Evolutionary conservation across 1,284 basidiomycete genomes (phyloP), one percentile per base, ranked within the genome.

Genomic region (Afroboletus lepidellus): DNA sequence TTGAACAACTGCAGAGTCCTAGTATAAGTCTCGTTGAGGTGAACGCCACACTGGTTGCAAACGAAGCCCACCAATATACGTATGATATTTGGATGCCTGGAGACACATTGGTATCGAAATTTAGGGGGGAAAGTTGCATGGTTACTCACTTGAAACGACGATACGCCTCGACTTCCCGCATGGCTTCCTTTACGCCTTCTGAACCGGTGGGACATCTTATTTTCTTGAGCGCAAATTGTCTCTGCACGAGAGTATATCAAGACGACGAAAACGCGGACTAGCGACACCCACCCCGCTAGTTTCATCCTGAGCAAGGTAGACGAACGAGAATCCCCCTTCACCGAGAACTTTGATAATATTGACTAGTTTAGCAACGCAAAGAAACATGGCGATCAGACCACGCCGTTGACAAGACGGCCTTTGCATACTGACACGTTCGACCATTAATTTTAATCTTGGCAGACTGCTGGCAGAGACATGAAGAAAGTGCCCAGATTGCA

Each of bases 241-340:
- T 81, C 79, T 92, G 72, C 24, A 41, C 12, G 48, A 46, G 16
- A 24, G 23, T 29, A 23, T 21, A 50, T 54, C 36, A 52, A 37
- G 25, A 51, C 1, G 32, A 29, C 29, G 21, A 43, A 36, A 6
- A 11, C 13, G 11, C 1, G 34, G 27, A 34, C 20, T 27, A 25
- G 21, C 5, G 11, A 32, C 15, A 73, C 82, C 61, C 61, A 90
- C 87, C 41, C 87, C 88, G 62, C 87, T 90, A 55, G 81, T 76
- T 62, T 91, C 89, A 68, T 95, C 92, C 62, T 90, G 85, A n/a
- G 90, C 90, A 32, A 94, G 79, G 69, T 94, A 94, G 18, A 98
- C 94, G 67, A 95, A 97, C 15, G 91, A 93, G 77, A 97, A 97
- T 2, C 92, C 94, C 37, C 94, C 94, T 72, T 98, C 94, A 41